Conservation (phyloP, 495 filamentous ascomycete species). For the Aspergillus bridgeri region DNA sequence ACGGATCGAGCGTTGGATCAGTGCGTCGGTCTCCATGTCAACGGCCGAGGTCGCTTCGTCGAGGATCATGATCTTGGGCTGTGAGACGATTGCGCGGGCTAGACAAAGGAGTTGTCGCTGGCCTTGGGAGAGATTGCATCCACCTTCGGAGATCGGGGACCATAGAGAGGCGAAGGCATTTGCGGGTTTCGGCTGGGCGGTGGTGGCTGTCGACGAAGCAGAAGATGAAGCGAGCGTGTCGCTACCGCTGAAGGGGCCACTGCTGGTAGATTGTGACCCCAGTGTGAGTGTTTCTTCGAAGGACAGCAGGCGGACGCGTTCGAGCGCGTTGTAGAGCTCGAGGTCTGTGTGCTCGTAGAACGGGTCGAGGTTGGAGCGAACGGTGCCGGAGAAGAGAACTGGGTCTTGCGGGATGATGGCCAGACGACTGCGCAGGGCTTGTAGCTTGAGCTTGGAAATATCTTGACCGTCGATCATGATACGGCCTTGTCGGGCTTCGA, state of each 20-base stretch:
- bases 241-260: conserved; percentile 19
- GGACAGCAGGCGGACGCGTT: conserved; percentile 70
- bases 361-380: conserved; percentile 79
- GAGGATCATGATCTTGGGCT: conserved; percentile 80
- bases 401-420: conserved; percentile 88
- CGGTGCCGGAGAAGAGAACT: conserved; percentile 81
- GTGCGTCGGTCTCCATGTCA: conserved; percentile 78
- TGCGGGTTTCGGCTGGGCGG: conserved; percentile 37
- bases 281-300: conserved; percentile 35
- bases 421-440: conserved; percentile 68
- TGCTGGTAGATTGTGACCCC: conserved; percentile 26
- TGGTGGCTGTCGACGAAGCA: conserved; percentile 23
- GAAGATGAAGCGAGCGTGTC: conserved; percentile 25
- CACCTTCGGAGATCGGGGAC: conserved; percentile 68
- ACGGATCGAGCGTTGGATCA: conserved; percentile 80
- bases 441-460: conserved; percentile 69
- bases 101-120: conserved; percentile 87
- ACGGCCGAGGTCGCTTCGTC: conserved; percentile 90
- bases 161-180: conserved; percentile 61
- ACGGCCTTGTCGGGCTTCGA: conserved; percentile 66
- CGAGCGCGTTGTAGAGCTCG: conserved; percentile 70
- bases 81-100: conserved; percentile 76
- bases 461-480: conserved; percentile 76
- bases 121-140: conserved; percentile 79
- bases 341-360: conserved; percentile 69